Percentiles rank a stretch among this genome's conserved stretches.
phyloP scores from a whole-genome alignment of 1,284 basidiomycete species.

The Ganoderma lucidum region DNA sequence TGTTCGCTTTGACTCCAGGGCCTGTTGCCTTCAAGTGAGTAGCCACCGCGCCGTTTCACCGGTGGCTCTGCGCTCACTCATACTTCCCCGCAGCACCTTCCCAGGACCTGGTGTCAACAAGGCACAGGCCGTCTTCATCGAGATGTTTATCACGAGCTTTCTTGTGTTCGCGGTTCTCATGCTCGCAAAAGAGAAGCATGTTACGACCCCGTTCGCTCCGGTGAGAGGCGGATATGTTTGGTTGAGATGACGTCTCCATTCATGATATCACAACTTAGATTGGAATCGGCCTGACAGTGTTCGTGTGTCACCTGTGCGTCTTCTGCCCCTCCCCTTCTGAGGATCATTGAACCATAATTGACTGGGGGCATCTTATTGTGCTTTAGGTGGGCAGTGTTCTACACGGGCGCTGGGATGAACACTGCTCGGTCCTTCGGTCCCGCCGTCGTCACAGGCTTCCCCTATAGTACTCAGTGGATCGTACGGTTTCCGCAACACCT shows the following conservation, averaged over 20 bases:
- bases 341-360: background rate
- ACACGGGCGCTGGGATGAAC: constrained; percentile 71
- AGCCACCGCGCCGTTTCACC: background rate
- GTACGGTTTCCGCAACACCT: constrained; percentile 44
- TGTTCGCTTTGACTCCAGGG: constrained; percentile 69
- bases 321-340: background rate
- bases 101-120: constrained; percentile 53
- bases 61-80: background rate
- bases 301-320: constrained; percentile 69
- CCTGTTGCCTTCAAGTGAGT: constrained; percentile 63
- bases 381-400: constrained; percentile 53
- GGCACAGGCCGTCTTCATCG: constrained; percentile 73
- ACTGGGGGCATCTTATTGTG: background rate
- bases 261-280: constrained; percentile 47
- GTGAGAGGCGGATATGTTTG: constrained; percentile 41
- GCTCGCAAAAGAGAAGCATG: constrained; percentile 76
- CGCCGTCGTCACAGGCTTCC: constrained; percentile 70
- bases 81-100: constrained; percentile 48
- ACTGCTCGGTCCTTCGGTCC: constrained; percentile 82
- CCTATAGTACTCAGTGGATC: constrained; percentile 64
- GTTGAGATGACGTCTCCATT: constrained; percentile 1
- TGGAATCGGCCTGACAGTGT: constrained; percentile 76
- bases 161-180: constrained; percentile 70
- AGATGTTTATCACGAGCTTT: constrained; percentile 74
- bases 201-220: constrained; percentile 76